These are phyloP conservation scores for Lodderomyces parapsilosis DNA, from an alignment of 1,139 yeast genomes.

Conservation along the genomic window DNA sequence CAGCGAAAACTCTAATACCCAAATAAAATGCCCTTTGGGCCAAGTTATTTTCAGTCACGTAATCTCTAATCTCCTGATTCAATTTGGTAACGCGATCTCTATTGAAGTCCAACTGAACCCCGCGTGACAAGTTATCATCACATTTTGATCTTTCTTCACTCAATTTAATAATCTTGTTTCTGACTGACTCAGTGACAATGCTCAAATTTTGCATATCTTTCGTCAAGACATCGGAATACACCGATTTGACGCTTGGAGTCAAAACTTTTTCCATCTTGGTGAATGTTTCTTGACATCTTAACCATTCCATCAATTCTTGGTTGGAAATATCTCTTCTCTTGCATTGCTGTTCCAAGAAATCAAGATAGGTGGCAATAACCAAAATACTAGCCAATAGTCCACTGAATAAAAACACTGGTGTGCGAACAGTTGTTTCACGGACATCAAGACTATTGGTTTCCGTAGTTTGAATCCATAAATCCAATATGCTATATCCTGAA, in stretches of 20 bases:
- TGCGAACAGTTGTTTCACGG: constrained; percentile 61
- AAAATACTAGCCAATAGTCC: constrained; percentile 63
- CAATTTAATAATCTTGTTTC: constrained; percentile 9
- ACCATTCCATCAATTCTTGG: constrained; percentile 50
- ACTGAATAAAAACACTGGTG: constrained; percentile 73
- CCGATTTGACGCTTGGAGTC: constrained; percentile 25
- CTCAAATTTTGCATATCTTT: constrained; percentile 15
- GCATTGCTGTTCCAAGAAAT: constrained; percentile 45
- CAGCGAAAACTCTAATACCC: constrained; percentile 72
- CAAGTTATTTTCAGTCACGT: constrained; percentile 40
- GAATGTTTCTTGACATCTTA: constrained; percentile 49
- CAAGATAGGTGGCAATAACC: constrained; percentile 60
- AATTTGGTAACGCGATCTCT: constrained; percentile 9
- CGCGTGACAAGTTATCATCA: constrained; percentile 14
- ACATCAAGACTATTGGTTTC: constrained; percentile 56
- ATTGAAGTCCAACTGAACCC: constrained; percentile 10
- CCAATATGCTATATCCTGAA: constrained; percentile 57
- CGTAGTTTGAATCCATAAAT: constrained; percentile 69
- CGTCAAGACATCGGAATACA: constrained; percentile 57
- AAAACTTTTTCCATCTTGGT: constrained; percentile 53
- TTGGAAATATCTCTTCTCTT: constrained; percentile 30
- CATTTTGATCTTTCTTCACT: constrained; percentile 12
- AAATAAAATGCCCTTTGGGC: constrained; percentile 58
- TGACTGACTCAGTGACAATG: constrained; percentile 5
- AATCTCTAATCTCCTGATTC: constrained; percentile 32